These are phyloP conservation scores for Mycena kentingensis DNA, from an alignment of 768 basidiomycete species.

Conservation along the genomic window DNA sequence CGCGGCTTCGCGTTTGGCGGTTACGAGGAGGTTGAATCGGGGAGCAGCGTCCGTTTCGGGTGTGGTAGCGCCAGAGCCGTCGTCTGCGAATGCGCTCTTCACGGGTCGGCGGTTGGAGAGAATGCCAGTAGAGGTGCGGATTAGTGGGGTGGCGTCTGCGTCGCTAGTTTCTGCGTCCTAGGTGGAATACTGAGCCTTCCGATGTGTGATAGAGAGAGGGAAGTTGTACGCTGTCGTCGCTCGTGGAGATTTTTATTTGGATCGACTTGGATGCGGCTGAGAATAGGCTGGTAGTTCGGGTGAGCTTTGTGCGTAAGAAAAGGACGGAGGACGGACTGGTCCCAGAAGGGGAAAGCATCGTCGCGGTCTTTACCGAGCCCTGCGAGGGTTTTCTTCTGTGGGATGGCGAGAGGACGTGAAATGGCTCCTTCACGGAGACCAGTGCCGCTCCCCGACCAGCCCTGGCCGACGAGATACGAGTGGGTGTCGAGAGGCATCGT, in stretches of 20 bases:
- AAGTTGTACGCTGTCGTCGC: conserved; percentile 51
- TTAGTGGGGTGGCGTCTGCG: conserved; percentile 36
- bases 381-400: conserved; percentile 82
- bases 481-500: conserved; percentile 72
- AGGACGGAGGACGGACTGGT: conserved; percentile 67
- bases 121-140: conserved; percentile 74
- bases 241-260: conserved; percentile 63
- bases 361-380: conserved; percentile 93
- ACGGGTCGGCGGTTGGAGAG: conserved; percentile 69
- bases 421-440: conserved; percentile 86
- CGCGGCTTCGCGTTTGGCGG: conserved; percentile 80
- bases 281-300: conserved; percentile 60
- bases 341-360: conserved; percentile 97
- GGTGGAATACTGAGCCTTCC: conserved; percentile 4
- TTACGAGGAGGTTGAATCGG: conserved; percentile 54
- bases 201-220: too few species aligned
- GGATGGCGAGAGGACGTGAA: conserved; percentile 70
- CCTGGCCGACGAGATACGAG: conserved; percentile 73
- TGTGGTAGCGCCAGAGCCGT: conserved; percentile 46
- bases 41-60: conserved; percentile 35
- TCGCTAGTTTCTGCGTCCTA: conserved; percentile 18
- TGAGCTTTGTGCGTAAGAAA: not conserved
- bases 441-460: conserved; percentile 85
- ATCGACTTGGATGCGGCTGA: conserved; percentile 82
- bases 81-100: conserved; percentile 47